Evolutionary conservation across 768 basidiomycete genomes (phyloP), one percentile per base, ranked within the genome.

Genomic region (Lenzites betulinus): DNA sequence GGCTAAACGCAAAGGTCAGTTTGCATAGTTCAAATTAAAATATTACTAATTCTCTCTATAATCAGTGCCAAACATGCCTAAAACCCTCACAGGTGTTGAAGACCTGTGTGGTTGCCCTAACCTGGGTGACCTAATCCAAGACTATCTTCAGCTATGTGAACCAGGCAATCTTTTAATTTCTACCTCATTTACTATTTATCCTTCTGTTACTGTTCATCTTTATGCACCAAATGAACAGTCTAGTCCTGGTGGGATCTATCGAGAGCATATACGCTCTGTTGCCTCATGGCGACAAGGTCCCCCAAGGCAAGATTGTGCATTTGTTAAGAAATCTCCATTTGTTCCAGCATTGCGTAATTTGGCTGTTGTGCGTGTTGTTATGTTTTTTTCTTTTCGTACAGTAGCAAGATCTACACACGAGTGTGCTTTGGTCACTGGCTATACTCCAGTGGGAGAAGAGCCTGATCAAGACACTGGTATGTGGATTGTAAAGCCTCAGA

Each of bases 391-490:
- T 7, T 28, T 48, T 18, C 7, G 15, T 23, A 11, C 23, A 23
- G 3, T 7, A 35, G 2, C 30, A 68, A 1, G 58, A 71, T 0
- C 13, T 13, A 36, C 50, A 1, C 73, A 71, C 69, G 69, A 70
- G 28, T 44, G 64, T 23, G 55, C 55, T 6, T 46, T 57, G 3
- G 55, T 57, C 12, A 9, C 2, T 2, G 38, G 55, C 41, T 57
- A 44, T 36, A 3, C 5, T 2, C 25, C 36, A 3, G 47, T 60
- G 5, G 38, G 25, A 18, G 59, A 69, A 1, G 20, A 43, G 0
- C 71, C 69, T 0, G 66, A 73, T 47, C 33, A 54, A 23, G 58
- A 71, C 68, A 54, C 53, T 0, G 65, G 74, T 0, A 70, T 74
- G 69, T 75, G 72, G 72, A 38, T 69, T 4, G 64, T 71, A 0